These are phyloP conservation scores for Dioszegia crocea DNA, from an alignment of 768 basidiomycete genomes.

Conservation along the genomic window DNA sequence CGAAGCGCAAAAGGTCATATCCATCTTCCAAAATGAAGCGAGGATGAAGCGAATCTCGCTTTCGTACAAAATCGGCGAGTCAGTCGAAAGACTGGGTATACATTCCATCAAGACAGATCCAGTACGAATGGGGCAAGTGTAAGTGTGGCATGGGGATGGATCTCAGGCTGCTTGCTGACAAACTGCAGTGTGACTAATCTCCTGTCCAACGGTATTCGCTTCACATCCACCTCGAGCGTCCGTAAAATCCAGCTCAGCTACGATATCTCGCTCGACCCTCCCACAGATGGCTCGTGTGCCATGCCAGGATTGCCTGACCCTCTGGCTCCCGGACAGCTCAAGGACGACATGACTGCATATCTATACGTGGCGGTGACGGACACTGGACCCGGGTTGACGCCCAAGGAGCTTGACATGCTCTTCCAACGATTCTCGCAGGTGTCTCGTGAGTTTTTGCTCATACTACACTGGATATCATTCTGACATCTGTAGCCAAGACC, in stretches of 20 bases:
- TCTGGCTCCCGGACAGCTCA: slow-evolving; percentile 14
- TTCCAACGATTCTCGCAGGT: slow-evolving; percentile 53
- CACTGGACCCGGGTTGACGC: slow-evolving; percentile 51
- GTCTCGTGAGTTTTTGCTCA: slow-evolving; percentile 16
- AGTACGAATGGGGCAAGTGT: slow-evolving; percentile 51
- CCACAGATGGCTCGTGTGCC: slow-evolving; percentile 38
- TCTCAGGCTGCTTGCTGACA: background rate
- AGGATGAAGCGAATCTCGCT: slow-evolving; percentile 51
- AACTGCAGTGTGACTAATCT: slow-evolving; percentile 44
- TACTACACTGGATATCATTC: background rate
- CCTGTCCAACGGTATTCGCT: slow-evolving; percentile 50
- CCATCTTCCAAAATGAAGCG: slow-evolving; percentile 51
- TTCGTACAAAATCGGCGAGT: slow-evolving; percentile 45
- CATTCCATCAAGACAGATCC: slow-evolving; percentile 50
- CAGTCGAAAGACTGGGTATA: slow-evolving; percentile 37
- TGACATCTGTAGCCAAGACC: slow-evolving; percentile 23
- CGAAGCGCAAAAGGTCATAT: slow-evolving; percentile 47
- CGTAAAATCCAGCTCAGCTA: slow-evolving; percentile 47
- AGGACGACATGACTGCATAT: slow-evolving; percentile 44
- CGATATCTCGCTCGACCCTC: slow-evolving; percentile 45
- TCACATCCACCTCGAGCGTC: slow-evolving; percentile 45
- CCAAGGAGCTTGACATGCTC: slow-evolving; percentile 49
- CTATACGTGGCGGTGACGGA: slow-evolving; percentile 50
- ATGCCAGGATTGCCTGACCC: slow-evolving; percentile 31
- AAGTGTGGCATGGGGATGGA: too few relatives aligned